Percentiles rank a stretch among this genome's conserved stretches.
Evolutionary conservation across 1,284 basidiomycete genomes (phyloP).

Genomic region (Lignosus rhinocerotis): DNA sequence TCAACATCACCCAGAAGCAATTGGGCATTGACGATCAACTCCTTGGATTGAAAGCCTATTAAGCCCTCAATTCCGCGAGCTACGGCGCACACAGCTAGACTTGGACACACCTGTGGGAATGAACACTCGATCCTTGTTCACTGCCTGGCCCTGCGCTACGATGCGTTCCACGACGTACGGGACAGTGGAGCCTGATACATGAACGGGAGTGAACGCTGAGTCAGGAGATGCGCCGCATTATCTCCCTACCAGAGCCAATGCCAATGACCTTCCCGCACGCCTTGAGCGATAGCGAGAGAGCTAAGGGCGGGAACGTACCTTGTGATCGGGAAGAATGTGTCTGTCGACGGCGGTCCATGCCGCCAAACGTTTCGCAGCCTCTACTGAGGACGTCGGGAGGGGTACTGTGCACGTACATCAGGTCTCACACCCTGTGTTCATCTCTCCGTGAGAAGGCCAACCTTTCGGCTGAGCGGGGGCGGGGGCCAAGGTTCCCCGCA

Average conservation of each 20-base stretch:
- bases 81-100: background rate
- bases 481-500: constrained; percentile 22
- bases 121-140: constrained; percentile 84
- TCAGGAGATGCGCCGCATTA: background rate
- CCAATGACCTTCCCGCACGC: constrained; percentile 70
- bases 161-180: constrained; percentile 98
- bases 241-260: constrained; percentile 75
- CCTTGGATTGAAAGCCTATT: constrained; percentile 92
- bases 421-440: background rate
- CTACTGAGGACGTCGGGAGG: constrained; percentile 48
- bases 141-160: constrained; percentile 75
- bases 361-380: constrained; percentile 86
- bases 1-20: constrained; percentile 91
- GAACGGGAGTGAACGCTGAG: background rate
- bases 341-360: constrained; percentile 95
- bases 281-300: background rate
- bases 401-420: constrained; percentile 11
- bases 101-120: constrained; percentile 76
- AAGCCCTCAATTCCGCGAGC: background rate
- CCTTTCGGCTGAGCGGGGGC: constrained; percentile 21
- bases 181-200: constrained; percentile 81
- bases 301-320: constrained; percentile 50
- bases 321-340: constrained; percentile 82
- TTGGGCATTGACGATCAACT: constrained; percentile 85
- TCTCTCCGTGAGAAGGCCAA: background rate